Percentiles rank a stretch among this genome's conserved stretches.
phyloP scores from a whole-genome alignment of 164 flowering plant species.

The Berberis vulgaris region DNA sequence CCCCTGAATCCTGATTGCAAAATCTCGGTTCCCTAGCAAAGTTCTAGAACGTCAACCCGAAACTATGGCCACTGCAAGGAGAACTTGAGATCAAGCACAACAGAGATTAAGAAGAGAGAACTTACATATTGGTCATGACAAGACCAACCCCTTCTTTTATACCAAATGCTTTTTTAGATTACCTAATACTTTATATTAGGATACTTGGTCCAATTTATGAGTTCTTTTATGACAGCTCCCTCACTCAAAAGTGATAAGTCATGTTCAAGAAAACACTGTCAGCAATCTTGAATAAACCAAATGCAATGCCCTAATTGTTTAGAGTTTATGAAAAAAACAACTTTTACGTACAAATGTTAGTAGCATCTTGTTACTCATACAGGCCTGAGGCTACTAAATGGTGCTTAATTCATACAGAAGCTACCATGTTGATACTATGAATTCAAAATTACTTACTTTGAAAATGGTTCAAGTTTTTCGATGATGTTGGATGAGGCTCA shows the following conservation, averaged over 20 bases:
- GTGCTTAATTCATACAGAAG: not conserved
- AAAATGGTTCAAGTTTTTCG: conserved; percentile 83
- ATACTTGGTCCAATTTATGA: not conserved
- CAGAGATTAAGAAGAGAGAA: not conserved
- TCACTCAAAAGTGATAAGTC: not conserved
- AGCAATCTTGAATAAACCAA: not conserved
- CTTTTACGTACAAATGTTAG: not conserved
- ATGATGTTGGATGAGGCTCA: conserved; percentile 93
- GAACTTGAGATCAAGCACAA: not conserved
- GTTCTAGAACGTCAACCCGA: too few species aligned
- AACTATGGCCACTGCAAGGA: too few species aligned
- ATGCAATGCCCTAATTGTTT: not conserved
- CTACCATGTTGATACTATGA: not conserved
- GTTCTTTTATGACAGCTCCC: not conserved
- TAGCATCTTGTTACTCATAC: not conserved
- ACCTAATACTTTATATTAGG: not conserved
- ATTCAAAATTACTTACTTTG: conserved; percentile 53
- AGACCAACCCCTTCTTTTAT: not conserved
- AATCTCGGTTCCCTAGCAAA: too few species aligned
- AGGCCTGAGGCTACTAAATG: not conserved
- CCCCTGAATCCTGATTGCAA: too few species aligned
- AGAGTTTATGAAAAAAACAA: not conserved
- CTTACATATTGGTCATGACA: not conserved
- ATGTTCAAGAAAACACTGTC: not conserved
- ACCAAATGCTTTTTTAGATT: not conserved